A percentile compares a stretch with the other conserved stretches of the same genome.
Evolutionary conservation across 2,329 filamentous ascomycete species (phyloP).

Genomic region (Ceratocystis colombiana): DNA sequence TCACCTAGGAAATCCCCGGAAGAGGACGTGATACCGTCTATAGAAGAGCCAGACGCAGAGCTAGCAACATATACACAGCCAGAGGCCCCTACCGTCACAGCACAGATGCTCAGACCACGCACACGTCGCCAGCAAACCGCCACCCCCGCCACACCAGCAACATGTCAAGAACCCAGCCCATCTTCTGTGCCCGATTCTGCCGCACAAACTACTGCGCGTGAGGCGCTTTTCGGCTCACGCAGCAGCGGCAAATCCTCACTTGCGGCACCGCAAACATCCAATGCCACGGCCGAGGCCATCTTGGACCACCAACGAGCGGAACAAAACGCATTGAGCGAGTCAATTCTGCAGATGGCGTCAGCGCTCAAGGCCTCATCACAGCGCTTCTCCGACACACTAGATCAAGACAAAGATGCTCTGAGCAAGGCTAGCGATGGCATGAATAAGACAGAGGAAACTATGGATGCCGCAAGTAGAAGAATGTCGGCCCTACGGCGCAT

Average conservation of each 20-base stretch:
- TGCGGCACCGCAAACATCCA: slow-evolving; percentile 34
- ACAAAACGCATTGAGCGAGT: slow-evolving; percentile 71
- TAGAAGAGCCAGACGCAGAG: background rate
- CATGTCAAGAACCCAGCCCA: background rate
- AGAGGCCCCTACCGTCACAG: slow-evolving; percentile 3
- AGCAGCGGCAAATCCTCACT: slow-evolving; percentile 29
- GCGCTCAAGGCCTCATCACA: slow-evolving; percentile 66
- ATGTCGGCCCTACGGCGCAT: slow-evolving; percentile 71
- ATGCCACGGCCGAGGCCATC: slow-evolving; percentile 56
- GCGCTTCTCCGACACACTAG: slow-evolving; percentile 60
- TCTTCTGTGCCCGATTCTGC: background rate
- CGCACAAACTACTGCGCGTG: slow-evolving; percentile 17
- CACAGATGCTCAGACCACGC: slow-evolving; percentile 19
- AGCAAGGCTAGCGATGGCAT: slow-evolving; percentile 62
- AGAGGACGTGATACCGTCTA: background rate
- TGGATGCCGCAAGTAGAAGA: slow-evolving; percentile 63
- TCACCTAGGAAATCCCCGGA: background rate
- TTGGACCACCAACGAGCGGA: slow-evolving; percentile 68
- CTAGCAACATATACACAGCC: background rate
- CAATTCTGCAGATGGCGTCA: slow-evolving; percentile 68
- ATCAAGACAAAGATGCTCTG: slow-evolving; percentile 61
- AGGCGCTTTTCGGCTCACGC: slow-evolving; percentile 7
- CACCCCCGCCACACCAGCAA: background rate
- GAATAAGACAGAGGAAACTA: slow-evolving; percentile 62
- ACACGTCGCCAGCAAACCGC: slow-evolving; percentile 1